Evolutionary conservation across 2,329 filamentous ascomycete species (phyloP).

Genomic region (Malbranchea zuffiana): DNA sequence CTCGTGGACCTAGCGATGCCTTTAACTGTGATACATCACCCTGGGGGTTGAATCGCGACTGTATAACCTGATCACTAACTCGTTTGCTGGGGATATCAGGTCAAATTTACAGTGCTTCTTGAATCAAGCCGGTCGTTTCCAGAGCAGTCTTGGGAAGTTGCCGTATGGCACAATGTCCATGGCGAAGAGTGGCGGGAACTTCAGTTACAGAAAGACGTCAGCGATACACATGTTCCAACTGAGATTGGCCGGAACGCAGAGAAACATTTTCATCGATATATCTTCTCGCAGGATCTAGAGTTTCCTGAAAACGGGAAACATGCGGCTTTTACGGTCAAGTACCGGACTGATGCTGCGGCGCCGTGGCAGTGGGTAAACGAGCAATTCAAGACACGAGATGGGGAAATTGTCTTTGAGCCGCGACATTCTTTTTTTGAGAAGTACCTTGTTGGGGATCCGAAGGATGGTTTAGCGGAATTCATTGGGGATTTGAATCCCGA

Average conservation of each 20-base stretch:
- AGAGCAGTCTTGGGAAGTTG: slow-evolving; percentile 56
- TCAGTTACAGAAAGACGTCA: slow-evolving; percentile 38
- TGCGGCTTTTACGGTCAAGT: slow-evolving; percentile 36
- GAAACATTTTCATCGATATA: slow-evolving; percentile 25
- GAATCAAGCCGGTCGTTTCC: slow-evolving; percentile 50
- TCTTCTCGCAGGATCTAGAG: slow-evolving; percentile 23
- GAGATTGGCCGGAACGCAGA: slow-evolving; percentile 17
- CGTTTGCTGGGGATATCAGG: too few species aligned
- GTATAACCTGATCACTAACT: too few species aligned
- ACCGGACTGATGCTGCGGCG: slow-evolving; percentile 26
- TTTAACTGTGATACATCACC: too few species aligned
- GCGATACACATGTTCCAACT: slow-evolving; percentile 21
- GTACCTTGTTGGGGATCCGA: slow-evolving; percentile 10
- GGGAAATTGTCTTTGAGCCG: slow-evolving; percentile 32
- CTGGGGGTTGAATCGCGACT: too few species aligned
- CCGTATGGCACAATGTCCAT: slow-evolving; percentile 60
- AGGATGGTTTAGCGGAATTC: slow-evolving; percentile 20
- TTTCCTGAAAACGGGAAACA: slow-evolving; percentile 22
- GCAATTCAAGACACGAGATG: slow-evolving; percentile 29
- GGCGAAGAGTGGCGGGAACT: slow-evolving; percentile 50
- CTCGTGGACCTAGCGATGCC: too few species aligned
- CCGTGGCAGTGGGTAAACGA: slow-evolving; percentile 39
- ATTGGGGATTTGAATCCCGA: slow-evolving; percentile 27
- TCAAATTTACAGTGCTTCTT: slow-evolving; percentile 58
- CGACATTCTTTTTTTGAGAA: slow-evolving; percentile 13